These are phyloP conservation scores for Acanthamoeba royreba DNA, from an alignment of 208 protist genomes.

Conservation along the genomic window DNA sequence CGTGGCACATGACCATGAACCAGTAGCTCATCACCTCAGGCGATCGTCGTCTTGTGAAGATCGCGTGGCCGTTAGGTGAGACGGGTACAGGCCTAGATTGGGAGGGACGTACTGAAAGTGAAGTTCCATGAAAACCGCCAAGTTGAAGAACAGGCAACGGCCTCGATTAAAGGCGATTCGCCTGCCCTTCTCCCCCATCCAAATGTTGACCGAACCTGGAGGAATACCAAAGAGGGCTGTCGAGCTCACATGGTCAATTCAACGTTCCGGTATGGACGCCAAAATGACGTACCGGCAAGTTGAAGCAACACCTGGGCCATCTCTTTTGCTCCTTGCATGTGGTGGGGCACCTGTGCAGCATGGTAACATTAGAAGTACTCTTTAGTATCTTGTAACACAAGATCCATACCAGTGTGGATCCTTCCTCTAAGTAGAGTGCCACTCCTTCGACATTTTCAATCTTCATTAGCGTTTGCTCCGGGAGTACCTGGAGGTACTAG, in stretches of 20 bases:
- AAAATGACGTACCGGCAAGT: background rate
- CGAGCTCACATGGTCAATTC: no score
- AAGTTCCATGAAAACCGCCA: background rate
- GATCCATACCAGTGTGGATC: background rate
- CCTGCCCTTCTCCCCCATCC: background rate
- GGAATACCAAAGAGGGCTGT: conserved; percentile 13
- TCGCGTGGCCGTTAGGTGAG: no score
- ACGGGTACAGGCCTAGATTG: no score
- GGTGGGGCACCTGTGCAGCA: background rate
- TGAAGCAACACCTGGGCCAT: background rate
- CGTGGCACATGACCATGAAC: conserved; percentile 30
- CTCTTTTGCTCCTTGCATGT: background rate
- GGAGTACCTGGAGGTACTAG: no score
- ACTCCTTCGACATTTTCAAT: background rate
- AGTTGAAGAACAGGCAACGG: conserved; percentile 13
- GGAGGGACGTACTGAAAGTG: background rate
- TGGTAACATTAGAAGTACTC: no score
- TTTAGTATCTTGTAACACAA: no score
- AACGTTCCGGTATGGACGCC: no score
- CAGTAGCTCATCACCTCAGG: background rate
- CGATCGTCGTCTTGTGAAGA: background rate
- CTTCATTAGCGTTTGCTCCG: background rate
- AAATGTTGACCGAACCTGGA: background rate
- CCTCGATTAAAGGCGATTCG: background rate
- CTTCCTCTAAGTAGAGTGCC: conserved; percentile 31